Evolutionary conservation across 1,284 basidiomycete genomes (phyloP), one percentile per base, ranked within the genome.

Genomic region (Abortiporus biennis): DNA sequence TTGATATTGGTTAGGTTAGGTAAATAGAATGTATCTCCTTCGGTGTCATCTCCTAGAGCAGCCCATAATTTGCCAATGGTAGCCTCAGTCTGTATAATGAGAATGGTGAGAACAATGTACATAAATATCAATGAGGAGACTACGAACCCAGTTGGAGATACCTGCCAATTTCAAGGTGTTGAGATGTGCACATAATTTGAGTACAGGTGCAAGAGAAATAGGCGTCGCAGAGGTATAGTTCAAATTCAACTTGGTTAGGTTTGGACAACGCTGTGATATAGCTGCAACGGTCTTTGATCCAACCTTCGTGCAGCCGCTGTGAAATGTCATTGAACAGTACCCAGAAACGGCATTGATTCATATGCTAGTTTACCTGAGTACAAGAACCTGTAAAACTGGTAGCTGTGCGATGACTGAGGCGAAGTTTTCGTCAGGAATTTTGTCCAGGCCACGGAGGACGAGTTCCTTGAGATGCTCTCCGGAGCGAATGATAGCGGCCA

Each of bases 81-180:
- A 11, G 68, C 58, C 54, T 83, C 76, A 5, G 76, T 82, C 81
- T 84, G 47, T n/a, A n/a, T n/a, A n/a, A 4, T 40, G n/a, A 22
- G 22, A 29, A 19, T 32, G 32, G 38, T 41, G 38, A 37, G 40
- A 16, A 46, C 29, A 16, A 38, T 29, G 22, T 31, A 31, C 17
- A 38, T 38, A 6, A 20, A 24, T 25, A 38, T 21, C 17, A 16
- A 12, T 36, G 4, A 16, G 17, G 12, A 30, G 36, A 40, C 8
- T 30, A 59, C 71, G 56, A 42, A 74, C 83, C 72, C 81, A 78
- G 49, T 69, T 78, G 8, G 66, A 59, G 42, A 83, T 70, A 3
- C 76, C 78, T 3, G 81, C 80, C 2, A 80, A 55, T 53, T 85
- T 85, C 24, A 85, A 55, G 0, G 76, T 71, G 51, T 77, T 65